Conservation (phyloP, 2,329 filamentous ascomycete genomes). For the Thielaviopsis populi region DNA sequence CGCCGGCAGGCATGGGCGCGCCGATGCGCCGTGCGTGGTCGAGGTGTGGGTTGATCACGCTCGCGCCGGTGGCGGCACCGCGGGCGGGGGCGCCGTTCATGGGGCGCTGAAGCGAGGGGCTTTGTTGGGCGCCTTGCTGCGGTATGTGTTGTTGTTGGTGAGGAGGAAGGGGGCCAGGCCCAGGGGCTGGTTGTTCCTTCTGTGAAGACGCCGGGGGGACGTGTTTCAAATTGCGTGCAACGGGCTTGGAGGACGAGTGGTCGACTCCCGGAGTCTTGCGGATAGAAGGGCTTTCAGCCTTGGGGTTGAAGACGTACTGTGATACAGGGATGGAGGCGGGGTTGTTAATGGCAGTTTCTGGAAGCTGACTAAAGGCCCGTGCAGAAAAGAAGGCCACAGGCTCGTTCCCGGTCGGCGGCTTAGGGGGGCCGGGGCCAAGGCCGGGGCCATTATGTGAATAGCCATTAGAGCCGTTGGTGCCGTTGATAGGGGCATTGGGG, state of each 20-base stretch:
- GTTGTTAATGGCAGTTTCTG: conserved; percentile 29
- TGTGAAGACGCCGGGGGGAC: conserved; percentile 29
- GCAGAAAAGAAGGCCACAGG: conserved; percentile 56
- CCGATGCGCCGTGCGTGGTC: conserved; percentile 44
- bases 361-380: conserved; percentile 43
- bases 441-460: not conserved
- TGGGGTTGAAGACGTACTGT: conserved; percentile 52
- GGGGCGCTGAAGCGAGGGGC: conserved; percentile 8
- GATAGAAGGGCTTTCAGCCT: conserved; percentile 68
- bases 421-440: conserved; percentile 19
- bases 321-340: conserved; percentile 30
- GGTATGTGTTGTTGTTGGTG: conserved; percentile 17
- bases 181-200: conserved; percentile 3
- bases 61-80: conserved; percentile 27
- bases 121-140: conserved; percentile 14
- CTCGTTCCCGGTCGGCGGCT: conserved; percentile 26
- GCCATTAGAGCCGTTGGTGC: not conserved
- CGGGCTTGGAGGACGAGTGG: conserved; percentile 59
- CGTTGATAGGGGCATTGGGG: not conserved
- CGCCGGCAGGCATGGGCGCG: conserved; percentile 29
- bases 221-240: conserved; percentile 43
- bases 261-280: conserved; percentile 80
- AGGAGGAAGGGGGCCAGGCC: conserved; percentile 24
- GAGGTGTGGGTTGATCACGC: conserved; percentile 37
- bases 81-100: conserved; percentile 19